phyloP scores from a whole-genome alignment of 1,284 basidiomycete genomes.

The Ustilago xerochloae region DNA sequence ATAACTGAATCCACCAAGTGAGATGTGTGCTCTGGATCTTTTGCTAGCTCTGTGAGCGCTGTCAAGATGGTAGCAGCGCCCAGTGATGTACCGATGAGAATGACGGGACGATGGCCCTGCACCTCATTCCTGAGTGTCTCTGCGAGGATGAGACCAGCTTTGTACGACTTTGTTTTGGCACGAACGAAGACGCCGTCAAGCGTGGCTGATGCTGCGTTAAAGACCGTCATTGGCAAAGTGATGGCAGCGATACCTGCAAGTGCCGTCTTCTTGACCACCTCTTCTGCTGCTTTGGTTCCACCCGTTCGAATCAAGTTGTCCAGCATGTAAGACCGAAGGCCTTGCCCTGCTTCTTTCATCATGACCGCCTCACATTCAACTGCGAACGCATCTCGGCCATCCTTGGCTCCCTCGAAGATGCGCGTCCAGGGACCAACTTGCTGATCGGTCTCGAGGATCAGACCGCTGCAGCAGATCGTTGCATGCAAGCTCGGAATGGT shows the following conservation, averaged over 20 bases:
- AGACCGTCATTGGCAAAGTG: constrained; percentile 70
- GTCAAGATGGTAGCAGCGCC: constrained; percentile 72
- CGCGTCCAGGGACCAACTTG: constrained; percentile 47
- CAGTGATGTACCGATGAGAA: constrained; percentile 72
- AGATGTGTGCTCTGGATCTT: constrained; percentile 42
- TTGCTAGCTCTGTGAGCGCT: constrained; percentile 71
- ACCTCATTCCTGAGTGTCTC: constrained; percentile 72
- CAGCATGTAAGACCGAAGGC: constrained; percentile 52
- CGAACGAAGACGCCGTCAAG: constrained; percentile 69
- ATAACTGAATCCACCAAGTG: constrained; percentile 72
- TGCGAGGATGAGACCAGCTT: constrained; percentile 72
- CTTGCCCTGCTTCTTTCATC: constrained; percentile 55
- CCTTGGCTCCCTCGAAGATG: constrained; percentile 38
- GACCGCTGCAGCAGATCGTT: constrained; percentile 57
- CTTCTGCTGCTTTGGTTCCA: constrained; percentile 58
- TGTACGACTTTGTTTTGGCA: constrained; percentile 49
- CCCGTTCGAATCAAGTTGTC: constrained; percentile 49
- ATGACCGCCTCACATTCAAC: constrained; percentile 54
- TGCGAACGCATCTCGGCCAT: constrained; percentile 57
- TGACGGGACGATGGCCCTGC: constrained; percentile 73
- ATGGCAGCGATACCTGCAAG: constrained; percentile 73
- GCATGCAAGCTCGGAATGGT: constrained; percentile 61
- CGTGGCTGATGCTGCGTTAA: constrained; percentile 64
- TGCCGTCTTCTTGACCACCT: constrained; percentile 73
- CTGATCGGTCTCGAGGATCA: constrained; percentile 52